These are phyloP conservation scores for Nemania sp. DNA, from an alignment of 2,329 filamentous ascomycete species.

Conservation along the genomic window DNA sequence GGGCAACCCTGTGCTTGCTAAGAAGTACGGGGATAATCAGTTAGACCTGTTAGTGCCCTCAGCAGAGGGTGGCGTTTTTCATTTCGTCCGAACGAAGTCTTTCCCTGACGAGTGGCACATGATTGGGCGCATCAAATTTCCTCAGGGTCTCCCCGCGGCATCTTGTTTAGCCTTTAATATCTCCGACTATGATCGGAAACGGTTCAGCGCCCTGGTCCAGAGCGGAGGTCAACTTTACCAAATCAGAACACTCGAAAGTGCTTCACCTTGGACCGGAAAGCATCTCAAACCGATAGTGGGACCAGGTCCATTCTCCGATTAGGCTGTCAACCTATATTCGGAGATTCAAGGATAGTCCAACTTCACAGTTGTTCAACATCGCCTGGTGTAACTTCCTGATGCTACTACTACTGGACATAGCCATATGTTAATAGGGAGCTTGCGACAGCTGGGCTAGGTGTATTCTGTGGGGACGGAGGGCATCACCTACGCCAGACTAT, in stretches of 20 bases:
- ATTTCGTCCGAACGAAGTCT: constrained; percentile 28
- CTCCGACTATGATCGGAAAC: neutral
- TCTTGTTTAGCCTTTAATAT: constrained; percentile 24
- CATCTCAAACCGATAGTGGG: constrained; percentile 19
- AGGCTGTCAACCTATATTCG: too few relatives aligned
- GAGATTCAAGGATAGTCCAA: too few relatives aligned
- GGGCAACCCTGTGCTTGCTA: constrained; percentile 29
- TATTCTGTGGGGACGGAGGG: too few relatives aligned
- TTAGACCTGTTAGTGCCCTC: constrained; percentile 32
- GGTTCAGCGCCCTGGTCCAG: constrained; percentile 25
- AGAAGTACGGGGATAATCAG: neutral
- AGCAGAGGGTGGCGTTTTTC: constrained; percentile 29
- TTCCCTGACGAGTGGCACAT: constrained; percentile 31
- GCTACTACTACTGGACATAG: too few relatives aligned
- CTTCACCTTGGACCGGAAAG: constrained; percentile 22
- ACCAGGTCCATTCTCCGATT: constrained; percentile 25
- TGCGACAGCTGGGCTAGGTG: too few relatives aligned
- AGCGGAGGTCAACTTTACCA: constrained; percentile 27
- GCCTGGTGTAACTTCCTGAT: too few relatives aligned
- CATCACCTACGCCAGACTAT: too few relatives aligned
- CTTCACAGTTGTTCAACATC: too few relatives aligned
- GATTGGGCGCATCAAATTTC: constrained; percentile 29
- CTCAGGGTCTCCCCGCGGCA: constrained; percentile 21
- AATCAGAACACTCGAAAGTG: constrained; percentile 14
- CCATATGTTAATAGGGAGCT: too few relatives aligned